Evolutionary conservation across 345 rosid species (phyloP).

Genomic region (Mangifera indica): DNA sequence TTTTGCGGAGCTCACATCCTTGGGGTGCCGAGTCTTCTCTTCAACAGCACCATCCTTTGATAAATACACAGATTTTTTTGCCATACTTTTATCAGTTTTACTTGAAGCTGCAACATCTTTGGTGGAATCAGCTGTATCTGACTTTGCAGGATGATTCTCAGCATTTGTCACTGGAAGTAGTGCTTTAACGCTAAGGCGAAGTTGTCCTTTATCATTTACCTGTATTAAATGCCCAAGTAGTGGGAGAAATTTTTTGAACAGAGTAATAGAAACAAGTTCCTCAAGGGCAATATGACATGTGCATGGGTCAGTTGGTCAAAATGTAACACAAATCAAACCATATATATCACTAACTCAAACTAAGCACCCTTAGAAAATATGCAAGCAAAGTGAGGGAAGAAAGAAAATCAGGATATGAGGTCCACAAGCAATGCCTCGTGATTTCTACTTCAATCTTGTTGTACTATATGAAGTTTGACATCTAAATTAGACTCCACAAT

Average conservation of each 20-base stretch:
- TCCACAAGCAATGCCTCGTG: neutral
- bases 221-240: conserved; percentile 28
- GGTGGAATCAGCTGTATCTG: conserved; percentile 27
- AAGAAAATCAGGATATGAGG: neutral
- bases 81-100: conserved; percentile 29
- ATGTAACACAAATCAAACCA: no score
- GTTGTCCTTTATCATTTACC: conserved; percentile 96
- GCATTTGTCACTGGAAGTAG: conserved; percentile 66
- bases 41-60: conserved; percentile 38
- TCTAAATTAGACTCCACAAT: neutral
- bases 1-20: conserved; percentile 36
- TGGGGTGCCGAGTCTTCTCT: conserved; percentile 34
- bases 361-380: neutral
- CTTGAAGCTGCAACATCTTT: conserved; percentile 27
- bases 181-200: conserved; percentile 84
- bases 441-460: conserved; percentile 3
- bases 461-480: neutral
- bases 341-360: neutral
- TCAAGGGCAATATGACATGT: neutral
- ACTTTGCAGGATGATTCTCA: conserved; percentile 44
- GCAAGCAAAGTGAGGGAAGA: neutral
- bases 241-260: neutral
- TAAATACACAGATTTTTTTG: conserved; percentile 34
- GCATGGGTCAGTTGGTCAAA: no score
- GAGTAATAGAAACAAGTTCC: neutral